Evolutionary conservation across 2,329 filamentous ascomycete species (phyloP).

Genomic region (Drechmeria coniospora): DNA sequence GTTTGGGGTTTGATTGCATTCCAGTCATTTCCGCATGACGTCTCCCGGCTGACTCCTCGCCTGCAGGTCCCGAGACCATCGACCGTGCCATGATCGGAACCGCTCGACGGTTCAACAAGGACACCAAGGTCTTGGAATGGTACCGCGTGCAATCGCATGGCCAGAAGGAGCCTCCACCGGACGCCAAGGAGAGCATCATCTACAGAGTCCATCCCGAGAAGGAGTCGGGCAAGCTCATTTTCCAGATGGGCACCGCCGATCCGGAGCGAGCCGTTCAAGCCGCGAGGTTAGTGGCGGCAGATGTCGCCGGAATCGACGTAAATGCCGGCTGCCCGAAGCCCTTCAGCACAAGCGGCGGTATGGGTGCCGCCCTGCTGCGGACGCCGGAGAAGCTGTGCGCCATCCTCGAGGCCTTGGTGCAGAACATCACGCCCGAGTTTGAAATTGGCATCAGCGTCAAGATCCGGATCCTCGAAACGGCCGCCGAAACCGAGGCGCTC

Average conservation of each 20-base stretch:
- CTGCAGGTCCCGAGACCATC: slow-evolving; percentile 73
- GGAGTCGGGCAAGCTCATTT: slow-evolving; percentile 65
- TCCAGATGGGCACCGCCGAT: slow-evolving; percentile 80
- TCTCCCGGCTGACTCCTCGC: background rate
- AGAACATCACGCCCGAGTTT: slow-evolving; percentile 59
- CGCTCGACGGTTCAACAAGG: slow-evolving; percentile 58
- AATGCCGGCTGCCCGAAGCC: slow-evolving; percentile 98
- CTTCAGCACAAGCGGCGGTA: slow-evolving; percentile 83
- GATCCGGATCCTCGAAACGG: slow-evolving; percentile 71
- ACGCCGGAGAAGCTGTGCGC: slow-evolving; percentile 71
- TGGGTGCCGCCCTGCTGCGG: slow-evolving; percentile 82
- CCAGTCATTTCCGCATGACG: background rate
- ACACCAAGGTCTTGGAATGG: slow-evolving; percentile 73
- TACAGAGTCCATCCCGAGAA: slow-evolving; percentile 68
- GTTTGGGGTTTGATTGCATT: slow-evolving; percentile 59
- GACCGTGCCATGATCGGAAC: slow-evolving; percentile 86
- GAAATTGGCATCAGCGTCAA: slow-evolving; percentile 94
- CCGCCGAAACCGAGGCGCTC: slow-evolving; percentile 59
- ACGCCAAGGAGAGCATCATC: slow-evolving; percentile 52
- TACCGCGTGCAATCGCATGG: slow-evolving; percentile 60
- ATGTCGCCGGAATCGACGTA: slow-evolving; percentile 89
- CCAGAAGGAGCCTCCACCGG: slow-evolving; percentile 37
- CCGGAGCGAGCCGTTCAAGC: slow-evolving; percentile 73
- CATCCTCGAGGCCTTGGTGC: slow-evolving; percentile 72
- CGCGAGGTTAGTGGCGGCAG: slow-evolving; percentile 65